Evolutionary conservation across 176 grass and related monocot genomes (phyloP).

Genomic region (Elymus sibiricus): DNA sequence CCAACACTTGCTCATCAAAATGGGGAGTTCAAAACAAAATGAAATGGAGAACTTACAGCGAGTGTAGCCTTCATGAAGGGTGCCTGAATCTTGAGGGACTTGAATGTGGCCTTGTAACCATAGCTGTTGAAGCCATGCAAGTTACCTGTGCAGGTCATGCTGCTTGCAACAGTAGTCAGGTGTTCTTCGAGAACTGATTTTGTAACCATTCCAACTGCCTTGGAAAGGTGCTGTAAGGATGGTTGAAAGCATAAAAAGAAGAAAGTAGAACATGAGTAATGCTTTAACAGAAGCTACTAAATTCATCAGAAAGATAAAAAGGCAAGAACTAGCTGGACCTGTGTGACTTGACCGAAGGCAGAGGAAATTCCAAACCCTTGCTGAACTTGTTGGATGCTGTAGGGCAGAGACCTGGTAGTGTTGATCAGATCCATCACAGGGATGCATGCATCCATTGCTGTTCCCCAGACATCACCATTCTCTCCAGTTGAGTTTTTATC

Average conservation of each 20-base stretch:
- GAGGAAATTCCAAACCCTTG: slow-evolving; percentile 53
- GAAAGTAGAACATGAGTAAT: slow-evolving; percentile 3
- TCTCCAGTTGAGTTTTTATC: slow-evolving; percentile 23
- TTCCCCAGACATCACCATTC: slow-evolving; percentile 43
- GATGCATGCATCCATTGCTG: slow-evolving; percentile 59
- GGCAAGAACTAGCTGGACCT: slow-evolving; percentile 33
- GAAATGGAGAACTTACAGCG: slow-evolving; percentile 33
- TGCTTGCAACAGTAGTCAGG: slow-evolving; percentile 55
- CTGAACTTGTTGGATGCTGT: slow-evolving; percentile 44
- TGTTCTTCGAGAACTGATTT: slow-evolving; percentile 59
- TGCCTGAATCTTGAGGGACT: slow-evolving; percentile 51
- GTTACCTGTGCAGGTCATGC: slow-evolving; percentile 56
- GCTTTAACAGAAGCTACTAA: neutral
- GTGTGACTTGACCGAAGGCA: slow-evolving; percentile 32
- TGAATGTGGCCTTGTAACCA: slow-evolving; percentile 43
- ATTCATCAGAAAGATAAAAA: slow-evolving; percentile 16
- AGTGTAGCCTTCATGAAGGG: slow-evolving; percentile 63
- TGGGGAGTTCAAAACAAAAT: slow-evolving; percentile 14
- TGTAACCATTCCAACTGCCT: slow-evolving; percentile 42
- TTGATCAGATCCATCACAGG: slow-evolving; percentile 68
- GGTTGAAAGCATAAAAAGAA: neutral
- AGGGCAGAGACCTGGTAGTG: slow-evolving; percentile 52
- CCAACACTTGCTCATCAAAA: neutral
- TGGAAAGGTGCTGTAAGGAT: slow-evolving; percentile 55
- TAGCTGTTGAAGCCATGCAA: slow-evolving; percentile 62